Evolutionary conservation across 208 protist genomes (phyloP), one percentile per base, ranked within the genome.

Genomic region (Ichthyophonus hoferi): DNA sequence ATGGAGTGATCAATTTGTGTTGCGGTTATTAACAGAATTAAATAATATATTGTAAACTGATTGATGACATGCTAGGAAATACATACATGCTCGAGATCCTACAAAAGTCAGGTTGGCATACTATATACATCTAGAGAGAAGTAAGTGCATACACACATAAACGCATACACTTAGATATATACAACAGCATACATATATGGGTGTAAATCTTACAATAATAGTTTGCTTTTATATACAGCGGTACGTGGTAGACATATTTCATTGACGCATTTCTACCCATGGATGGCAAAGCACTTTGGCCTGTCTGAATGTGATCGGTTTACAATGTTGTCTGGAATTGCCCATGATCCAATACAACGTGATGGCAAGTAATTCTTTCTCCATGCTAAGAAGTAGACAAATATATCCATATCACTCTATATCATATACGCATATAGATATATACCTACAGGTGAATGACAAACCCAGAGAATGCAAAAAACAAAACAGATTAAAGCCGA

Each of bases 231-330:
- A 12, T 31, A 31, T 34, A 17, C 37, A 86, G 82, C 12, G 41
- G 90, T 92, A 31, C 90, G 86, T 58, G 90, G 90, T 1, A 76
- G 87, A 12, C 90, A 92, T 40, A 87, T 90, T 24, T 92, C 93
- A 39, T 77, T 95, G 0, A 95, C 93, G 1, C 93, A 93, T 81
- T 95, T 94, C 79, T 95, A 93, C 90, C 93, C 93, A 77, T 95
- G 93, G 93, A 94, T 95, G 91, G 39, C 34, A 7, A 24, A 88
- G 34, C 31, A 34, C n/a, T 94, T 94, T 81, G 50, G 76, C 34
- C 7, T 90, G 14, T 2, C 3, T 1, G 40, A 76, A 14, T 42
- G 37, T 0, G 88, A 90, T 34, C 40, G 89, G 31, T 94, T 94
- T 41, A 87, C 88, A 33, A 95, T 94, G 93, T 90, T 93, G 41